Conservation (phyloP, 2,329 filamentous ascomycete genomes). For the Fusarium azukiicola region DNA sequence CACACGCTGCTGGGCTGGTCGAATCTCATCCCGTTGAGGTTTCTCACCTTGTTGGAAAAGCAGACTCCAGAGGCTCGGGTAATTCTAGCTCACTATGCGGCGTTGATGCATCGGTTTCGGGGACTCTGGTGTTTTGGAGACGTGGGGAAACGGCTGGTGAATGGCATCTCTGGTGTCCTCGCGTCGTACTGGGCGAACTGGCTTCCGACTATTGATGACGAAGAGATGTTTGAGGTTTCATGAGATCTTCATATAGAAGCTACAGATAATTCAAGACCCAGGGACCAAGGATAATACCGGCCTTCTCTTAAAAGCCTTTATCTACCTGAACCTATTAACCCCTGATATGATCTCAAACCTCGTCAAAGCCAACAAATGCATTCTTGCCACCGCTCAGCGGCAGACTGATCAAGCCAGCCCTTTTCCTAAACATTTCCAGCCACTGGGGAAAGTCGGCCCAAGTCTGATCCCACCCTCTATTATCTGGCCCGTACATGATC, state of each 20-base stretch:
- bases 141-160: constrained; percentile 22
- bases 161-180: constrained; percentile 11
- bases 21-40: constrained; percentile 16
- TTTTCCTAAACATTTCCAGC: constrained; percentile 11
- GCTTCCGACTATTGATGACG: constrained; percentile 14
- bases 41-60: constrained; percentile 27
- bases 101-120: constrained; percentile 23
- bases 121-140: constrained; percentile 22
- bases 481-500: not conserved
- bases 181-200: constrained; percentile 20
- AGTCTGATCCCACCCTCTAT: not conserved
- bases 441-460: constrained; percentile 6
- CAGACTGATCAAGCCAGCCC: not conserved
- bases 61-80: constrained; percentile 36
- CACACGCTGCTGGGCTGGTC: constrained; percentile 26
- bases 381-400: not conserved
- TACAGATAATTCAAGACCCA: no score
- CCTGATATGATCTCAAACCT: not conserved
- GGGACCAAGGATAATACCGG: no score
- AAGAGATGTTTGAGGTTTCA: no score
- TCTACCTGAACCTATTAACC: no score
- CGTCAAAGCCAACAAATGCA: not conserved
- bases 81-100: constrained; percentile 29
- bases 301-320: no score
- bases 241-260: no score